Evolutionary conservation across 2,329 filamentous ascomycete genomes (phyloP).

Genomic region (Venturia carpophila): DNA sequence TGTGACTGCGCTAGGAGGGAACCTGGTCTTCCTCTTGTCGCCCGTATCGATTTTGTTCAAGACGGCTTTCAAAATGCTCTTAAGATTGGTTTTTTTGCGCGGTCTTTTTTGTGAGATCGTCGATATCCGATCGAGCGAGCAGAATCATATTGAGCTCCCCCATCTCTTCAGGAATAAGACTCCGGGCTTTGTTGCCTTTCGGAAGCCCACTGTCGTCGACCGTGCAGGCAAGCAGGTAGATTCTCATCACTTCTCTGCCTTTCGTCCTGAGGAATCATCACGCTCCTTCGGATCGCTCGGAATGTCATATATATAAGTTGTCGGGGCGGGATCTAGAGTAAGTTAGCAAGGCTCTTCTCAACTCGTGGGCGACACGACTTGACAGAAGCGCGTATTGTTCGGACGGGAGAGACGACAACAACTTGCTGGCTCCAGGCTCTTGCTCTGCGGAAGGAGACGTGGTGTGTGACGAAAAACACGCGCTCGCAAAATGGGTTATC

Average conservation of each 20-base stretch:
- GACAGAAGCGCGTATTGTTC: not conserved
- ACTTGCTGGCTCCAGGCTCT: not conserved
- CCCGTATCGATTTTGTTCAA: not conserved
- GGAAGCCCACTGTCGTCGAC: not conserved
- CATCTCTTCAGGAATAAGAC: not conserved
- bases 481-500: not conserved
- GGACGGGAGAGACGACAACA: not conserved
- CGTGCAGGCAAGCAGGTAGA: not conserved
- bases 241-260: not conserved
- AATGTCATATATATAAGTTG: not conserved
- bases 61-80: not conserved
- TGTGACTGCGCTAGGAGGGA: not conserved
- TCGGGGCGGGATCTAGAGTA: not conserved
- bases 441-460: not conserved
- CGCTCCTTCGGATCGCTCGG: not conserved
- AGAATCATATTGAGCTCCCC: constrained; percentile 2
- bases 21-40: not conserved
- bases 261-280: not conserved
- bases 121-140: not conserved
- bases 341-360: not conserved
- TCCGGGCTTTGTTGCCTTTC: not conserved
- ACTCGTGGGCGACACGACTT: not conserved
- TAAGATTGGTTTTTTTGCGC: not conserved
- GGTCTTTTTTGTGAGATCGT: not conserved
- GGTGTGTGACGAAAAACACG: not conserved